Percentiles rank a stretch among this genome's conserved stretches.
phyloP scores from a whole-genome alignment of 495 filamentous ascomycete genomes.

The Aspergillus saccharolyticus region DNA sequence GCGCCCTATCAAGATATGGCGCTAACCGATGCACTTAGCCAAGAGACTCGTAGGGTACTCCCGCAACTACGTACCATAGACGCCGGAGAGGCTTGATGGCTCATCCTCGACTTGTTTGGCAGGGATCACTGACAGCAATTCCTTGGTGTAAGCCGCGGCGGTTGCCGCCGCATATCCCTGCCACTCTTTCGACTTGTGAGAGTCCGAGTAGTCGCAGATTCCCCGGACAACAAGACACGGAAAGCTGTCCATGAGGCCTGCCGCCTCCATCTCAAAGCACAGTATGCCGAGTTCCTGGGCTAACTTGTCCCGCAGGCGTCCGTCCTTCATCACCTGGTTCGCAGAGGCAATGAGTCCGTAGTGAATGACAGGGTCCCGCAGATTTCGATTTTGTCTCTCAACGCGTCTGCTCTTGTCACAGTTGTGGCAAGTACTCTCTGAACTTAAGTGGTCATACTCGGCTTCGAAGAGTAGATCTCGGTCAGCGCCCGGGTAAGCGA shows the following conservation, averaged over 20 bases:
- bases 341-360: constrained; percentile 18
- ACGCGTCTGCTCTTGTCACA: neutral
- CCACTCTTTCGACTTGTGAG: constrained; percentile 36
- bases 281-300: constrained; percentile 21
- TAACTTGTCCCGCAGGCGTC: constrained; percentile 11
- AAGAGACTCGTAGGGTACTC: neutral
- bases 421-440: neutral
- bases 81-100: neutral
- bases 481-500: neutral
- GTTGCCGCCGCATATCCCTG: constrained; percentile 29
- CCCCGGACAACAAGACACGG: constrained; percentile 31
- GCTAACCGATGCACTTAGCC: neutral
- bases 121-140: constrained; percentile 15
- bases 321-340: constrained; percentile 18
- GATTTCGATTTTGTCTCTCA: neutral
- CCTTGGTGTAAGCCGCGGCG: constrained; percentile 30
- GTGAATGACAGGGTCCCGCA: constrained; percentile 5
- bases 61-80: neutral
- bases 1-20: neutral
- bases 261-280: constrained; percentile 47
- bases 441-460: neutral
- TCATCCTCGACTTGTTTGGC: neutral
- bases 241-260: constrained; percentile 31
- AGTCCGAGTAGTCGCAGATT: constrained; percentile 37
- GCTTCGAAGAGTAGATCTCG: neutral